A percentile compares a stretch with the other conserved stretches of the same genome.
These are phyloP conservation scores for Yarrowia porcina DNA, from an alignment of 805 yeast species.

Conservation along the genomic window DNA sequence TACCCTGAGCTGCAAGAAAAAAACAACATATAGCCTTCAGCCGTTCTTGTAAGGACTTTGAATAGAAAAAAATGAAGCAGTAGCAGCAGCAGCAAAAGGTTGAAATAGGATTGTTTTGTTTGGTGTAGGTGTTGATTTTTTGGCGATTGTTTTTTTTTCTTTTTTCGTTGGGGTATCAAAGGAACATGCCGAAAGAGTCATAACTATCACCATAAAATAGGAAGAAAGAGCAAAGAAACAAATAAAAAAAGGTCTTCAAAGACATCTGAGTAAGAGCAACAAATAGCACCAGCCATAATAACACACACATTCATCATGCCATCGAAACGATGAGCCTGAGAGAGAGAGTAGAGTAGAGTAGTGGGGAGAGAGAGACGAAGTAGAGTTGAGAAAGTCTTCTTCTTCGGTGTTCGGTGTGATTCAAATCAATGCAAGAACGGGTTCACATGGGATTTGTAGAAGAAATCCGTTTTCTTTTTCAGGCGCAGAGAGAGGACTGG, in stretches of 20 bases:
- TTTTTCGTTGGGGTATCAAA: background rate
- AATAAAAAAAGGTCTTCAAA: background rate
- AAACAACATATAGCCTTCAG: background rate
- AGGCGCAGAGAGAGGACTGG: background rate
- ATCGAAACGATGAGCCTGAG: too few species aligned
- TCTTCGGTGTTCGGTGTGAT: background rate
- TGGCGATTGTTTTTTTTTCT: too few species aligned
- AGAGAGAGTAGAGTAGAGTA: too few species aligned
- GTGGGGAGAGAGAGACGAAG: background rate
- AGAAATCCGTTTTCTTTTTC: background rate
- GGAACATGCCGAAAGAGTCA: background rate
- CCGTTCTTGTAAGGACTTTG: background rate
- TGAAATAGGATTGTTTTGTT: background rate
- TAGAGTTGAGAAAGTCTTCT: too few species aligned
- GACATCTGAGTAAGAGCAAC: slow-evolving; percentile 9
- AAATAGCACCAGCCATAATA: background rate
- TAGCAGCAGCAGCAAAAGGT: background rate
- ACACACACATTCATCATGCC: too few species aligned
- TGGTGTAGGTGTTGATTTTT: too few species aligned
- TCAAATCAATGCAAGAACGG: background rate
- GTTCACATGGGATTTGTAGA: background rate
- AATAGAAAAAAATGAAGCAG: background rate
- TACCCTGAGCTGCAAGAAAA: background rate
- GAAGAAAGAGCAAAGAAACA: background rate
- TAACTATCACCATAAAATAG: background rate